A percentile compares a stretch with the other conserved stretches of the same genome.
Conservation (phyloP, 345 rosid species). For the Murraya paniculata region DNA sequence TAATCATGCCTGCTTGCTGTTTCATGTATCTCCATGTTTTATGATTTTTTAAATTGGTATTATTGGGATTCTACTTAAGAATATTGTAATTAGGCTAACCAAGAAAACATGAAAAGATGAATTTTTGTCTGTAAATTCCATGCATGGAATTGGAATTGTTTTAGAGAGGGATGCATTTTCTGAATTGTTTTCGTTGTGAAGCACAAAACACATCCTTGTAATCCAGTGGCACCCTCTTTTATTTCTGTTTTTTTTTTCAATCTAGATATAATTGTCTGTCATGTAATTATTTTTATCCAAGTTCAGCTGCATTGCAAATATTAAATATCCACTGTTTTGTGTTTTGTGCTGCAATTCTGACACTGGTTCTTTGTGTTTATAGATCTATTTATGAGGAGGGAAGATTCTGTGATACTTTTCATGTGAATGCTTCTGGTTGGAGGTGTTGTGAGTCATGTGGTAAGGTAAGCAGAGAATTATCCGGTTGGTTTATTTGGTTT, state of each 20-base stretch:
- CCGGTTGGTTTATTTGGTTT: slow-evolving; percentile 13
- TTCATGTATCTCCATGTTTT: not conserved
- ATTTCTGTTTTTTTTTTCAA: too few species aligned
- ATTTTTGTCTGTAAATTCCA: not conserved
- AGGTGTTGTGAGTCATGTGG: slow-evolving; percentile 86
- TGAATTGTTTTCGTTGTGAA: not conserved
- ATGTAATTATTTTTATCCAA: not conserved
- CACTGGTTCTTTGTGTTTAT: slow-evolving; percentile 5
- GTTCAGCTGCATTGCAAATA: not conserved
- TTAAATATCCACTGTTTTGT: not conserved
- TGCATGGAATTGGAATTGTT: not conserved
- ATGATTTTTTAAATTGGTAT: not conserved
- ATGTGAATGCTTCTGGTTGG: slow-evolving; percentile 77
- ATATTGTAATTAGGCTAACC: not conserved
- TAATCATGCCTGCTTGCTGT: not conserved
- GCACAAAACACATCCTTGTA: not conserved
- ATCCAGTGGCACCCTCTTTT: not conserved
- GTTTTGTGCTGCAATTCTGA: not conserved
- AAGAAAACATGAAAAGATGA: not conserved
- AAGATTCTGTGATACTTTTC: slow-evolving; percentile 73
- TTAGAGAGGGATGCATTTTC: not conserved
- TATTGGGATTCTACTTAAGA: not conserved
- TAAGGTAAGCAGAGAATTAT: slow-evolving; percentile 56
- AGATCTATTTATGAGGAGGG: slow-evolving; percentile 83
- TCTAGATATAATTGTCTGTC: not conserved